Evolutionary conservation across 1,284 basidiomycete genomes (phyloP), one percentile per base, ranked within the genome.

Genomic region (Boletus calvinii): DNA sequence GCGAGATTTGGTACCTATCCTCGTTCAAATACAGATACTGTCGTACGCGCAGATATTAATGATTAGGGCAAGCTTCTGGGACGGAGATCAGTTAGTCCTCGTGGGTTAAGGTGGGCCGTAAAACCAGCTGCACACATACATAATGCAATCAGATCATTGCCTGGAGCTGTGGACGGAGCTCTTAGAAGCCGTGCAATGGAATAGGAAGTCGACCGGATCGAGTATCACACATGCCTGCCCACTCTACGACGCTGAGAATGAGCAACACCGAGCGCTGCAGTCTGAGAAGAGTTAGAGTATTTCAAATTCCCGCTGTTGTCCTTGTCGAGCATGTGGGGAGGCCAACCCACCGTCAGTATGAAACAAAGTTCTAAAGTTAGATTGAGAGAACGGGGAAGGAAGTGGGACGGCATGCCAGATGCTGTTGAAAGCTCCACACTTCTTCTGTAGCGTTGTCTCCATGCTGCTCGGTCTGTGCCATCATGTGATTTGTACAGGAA

Each of bases 31-130:
- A 52, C 61, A 41, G 46, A 40, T 53, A 45, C 38, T 48, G 39
- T 46, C 24, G 52, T 52, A 45, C 34, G 42, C 32, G 30, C 32
- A 49, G 43, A 49, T 40, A 48, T 55, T 46, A 53, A 63, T 50
- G 45, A 61, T 50, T 39, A 44, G 29, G 49, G 38, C 43, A 48
- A 18, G 50, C 50, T 58, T 57, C 53, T 39, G 34, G 31, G 36
- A 63, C 66, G 63, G 66, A 59, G 58, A 65, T 67, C 64, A 56
- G 40, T 52, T 35, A 9, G 48, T 43, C 58, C 66, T 60, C 64
- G 66, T 68, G 62, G 46, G n/a, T 65, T 66, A 66, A 66, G 55
- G 66, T 65, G 64, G 63, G 66, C 67, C 59, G 44, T 49, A 35
- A 45, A 51, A 42, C 50, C 13, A 22, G 50, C 48, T 46, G 55